Conservation (phyloP, 1,284 basidiomycete genomes). For the Rhodotorula glutinis region DNA sequence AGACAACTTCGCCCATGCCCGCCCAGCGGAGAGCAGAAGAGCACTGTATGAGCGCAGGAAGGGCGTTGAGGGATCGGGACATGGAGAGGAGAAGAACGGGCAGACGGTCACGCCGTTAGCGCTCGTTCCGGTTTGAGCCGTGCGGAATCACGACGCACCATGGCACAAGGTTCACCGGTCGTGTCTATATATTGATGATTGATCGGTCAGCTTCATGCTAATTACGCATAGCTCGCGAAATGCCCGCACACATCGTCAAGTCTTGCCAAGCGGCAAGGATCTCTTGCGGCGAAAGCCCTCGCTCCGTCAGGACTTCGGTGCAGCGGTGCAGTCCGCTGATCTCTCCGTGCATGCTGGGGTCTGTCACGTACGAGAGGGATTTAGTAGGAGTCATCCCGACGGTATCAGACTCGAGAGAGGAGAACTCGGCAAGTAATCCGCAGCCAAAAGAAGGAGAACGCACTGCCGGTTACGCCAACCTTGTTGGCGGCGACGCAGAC, state of each 20-base stretch:
- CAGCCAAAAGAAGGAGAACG: background rate
- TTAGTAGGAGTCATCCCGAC: background rate
- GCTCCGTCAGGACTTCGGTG: conserved; percentile 36
- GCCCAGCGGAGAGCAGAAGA: conserved; percentile 42
- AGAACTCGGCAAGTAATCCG: background rate
- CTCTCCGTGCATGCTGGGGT: conserved; percentile 43
- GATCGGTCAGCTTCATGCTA: background rate
- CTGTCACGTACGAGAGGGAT: background rate
- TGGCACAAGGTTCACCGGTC: conserved; percentile 42
- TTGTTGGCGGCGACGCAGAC: conserved; percentile 42
- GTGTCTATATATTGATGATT: background rate
- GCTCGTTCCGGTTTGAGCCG: background rate
- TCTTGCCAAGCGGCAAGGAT: conserved; percentile 40
- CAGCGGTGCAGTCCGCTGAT: conserved; percentile 41
- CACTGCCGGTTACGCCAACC: conserved; percentile 40
- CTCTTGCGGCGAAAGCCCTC: conserved; percentile 35
- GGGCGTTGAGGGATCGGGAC: background rate
- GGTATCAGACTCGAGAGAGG: background rate
- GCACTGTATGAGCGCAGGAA: conserved; percentile 23
- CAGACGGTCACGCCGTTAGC: background rate
- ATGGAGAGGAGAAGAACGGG: background rate
- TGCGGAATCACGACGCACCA: conserved; percentile 5
- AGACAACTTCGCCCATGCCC: conserved; percentile 43
- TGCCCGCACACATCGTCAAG: conserved; percentile 30
- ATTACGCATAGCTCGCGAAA: too few relatives aligned